Evolutionary conservation across 352 stramenopile genomes (phyloP), one percentile per base, ranked within the genome.

Genomic region (Phytophthora sansomeana): DNA sequence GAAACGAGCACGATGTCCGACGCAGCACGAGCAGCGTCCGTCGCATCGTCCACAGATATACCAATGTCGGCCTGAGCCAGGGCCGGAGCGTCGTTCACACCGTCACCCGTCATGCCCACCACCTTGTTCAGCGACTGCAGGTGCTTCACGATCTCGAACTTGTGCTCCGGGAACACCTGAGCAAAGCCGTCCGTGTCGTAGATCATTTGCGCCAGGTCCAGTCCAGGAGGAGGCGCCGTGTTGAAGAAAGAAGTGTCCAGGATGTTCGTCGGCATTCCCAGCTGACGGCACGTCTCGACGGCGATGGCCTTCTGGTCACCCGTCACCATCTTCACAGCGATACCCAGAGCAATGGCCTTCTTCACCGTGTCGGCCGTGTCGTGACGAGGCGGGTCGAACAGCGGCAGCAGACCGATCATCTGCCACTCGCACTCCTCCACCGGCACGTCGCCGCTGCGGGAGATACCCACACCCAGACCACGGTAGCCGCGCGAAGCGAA

Each of bases 311-410:
- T 80, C 74, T 98, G 96, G 69, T 99, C 96, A 69, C 96, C 96
- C 28, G 96, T 99, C 38, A 99, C 91, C 95, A 98, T 98, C 79
- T 98, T 98, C 26, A 99, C 94, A 1, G 76, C 81, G 51, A 99
- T 93, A 47, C 96, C 96, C 14, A 96, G 79, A 65, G 93, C 82
- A 66, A 97, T 83, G 6, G 95, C 89, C 33, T 89, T 41, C 63
- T 95, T 83, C 66, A 98, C 97, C 5, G 96, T 98, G 47, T 93
- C 80, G 11, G 82, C 80, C 44, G 95, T 98, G 72, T 98, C 96
- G 61, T 92, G 82, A 48, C 96, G 89, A 52, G 96, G 95, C 36
- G 96, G 96, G 63, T 99, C 96, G 48, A 98, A 89, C 75, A 98
- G 83, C 26, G 93, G 89, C 56, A 98, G 51, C 21, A 98, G 69